Base-by-base conservation (phyloP, 305 asterid species). In the Nicotiana rustica region DNA sequence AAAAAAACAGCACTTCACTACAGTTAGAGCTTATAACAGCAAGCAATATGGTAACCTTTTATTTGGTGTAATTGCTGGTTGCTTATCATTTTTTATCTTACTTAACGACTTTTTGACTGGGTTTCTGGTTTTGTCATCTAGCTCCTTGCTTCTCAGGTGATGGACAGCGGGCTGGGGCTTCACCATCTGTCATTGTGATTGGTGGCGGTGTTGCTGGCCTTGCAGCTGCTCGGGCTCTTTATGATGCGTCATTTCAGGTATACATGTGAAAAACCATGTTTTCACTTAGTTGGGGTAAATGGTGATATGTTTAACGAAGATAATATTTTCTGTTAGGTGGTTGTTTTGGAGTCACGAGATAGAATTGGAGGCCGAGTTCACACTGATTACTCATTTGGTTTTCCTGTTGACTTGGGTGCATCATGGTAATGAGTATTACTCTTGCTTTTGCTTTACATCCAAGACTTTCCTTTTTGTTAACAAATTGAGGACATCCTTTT, bases 301-400 rank as follows among this genome's bases (percentile, higher is more conserved):
- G 52, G 25, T 47, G 17, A 57, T 18, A 56, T 69, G 82, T 81
- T 67, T 87, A 68, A 65, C 82, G 44, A 41, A 17, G 73, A 56
- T 64, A 60, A 35, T 81, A 47, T 82, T 80, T 82, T 6, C 4
- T 82, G 83, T 83, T 85, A 95, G 97, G 98, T 95, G 82, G 86
- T 90, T 61, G 86, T 95, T 88, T 84, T 95, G 88, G 98, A 95
- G 89, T 95, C 98, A 13, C 92, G 98, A 81, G 91, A 92, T 75
- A 93, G 98, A 88, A 92, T 95, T 73, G 98, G 98, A 79, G 98
- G 98, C 77, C 96, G 98, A 78, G 97, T 93, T 59, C 97, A 92
- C 79, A 95, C 98, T 9, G 91, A 95, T 82, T 92, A 92, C 84
- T 90, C 98, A 52, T 92, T 91, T 87, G 98, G 98, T 83, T 95